A percentile compares a stretch with the other conserved stretches of the same genome.
phyloP scores from a whole-genome alignment of 2,329 filamentous ascomycete genomes.

The Plectosphaerella sp. region DNA sequence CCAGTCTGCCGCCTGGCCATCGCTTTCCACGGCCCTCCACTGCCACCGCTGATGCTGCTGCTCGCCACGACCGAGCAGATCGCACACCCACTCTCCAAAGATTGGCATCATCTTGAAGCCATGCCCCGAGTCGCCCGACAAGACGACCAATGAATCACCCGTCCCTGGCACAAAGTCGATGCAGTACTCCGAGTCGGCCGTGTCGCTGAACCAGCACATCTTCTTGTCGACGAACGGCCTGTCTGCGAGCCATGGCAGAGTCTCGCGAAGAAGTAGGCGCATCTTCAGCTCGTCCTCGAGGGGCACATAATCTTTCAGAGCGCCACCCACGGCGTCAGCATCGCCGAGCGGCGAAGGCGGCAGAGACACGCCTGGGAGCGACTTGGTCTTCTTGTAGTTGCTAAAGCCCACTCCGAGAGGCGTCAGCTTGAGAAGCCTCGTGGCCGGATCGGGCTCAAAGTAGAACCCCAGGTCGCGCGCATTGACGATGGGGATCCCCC shows the following conservation, averaged over 20 bases:
- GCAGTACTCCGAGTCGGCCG: slow-evolving; percentile 54
- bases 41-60: background rate
- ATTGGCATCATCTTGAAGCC: slow-evolving; percentile 61
- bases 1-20: background rate
- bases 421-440: slow-evolving; percentile 55
- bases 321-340: slow-evolving; percentile 9
- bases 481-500: slow-evolving; percentile 57
- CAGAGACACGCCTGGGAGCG: slow-evolving; percentile 27
- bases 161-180: slow-evolving; percentile 53
- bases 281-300: slow-evolving; percentile 47
- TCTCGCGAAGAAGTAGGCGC: slow-evolving; percentile 43
- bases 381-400: slow-evolving; percentile 24
- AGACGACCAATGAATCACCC: slow-evolving; percentile 37
- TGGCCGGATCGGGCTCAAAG: slow-evolving; percentile 59
- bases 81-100: slow-evolving; percentile 49
- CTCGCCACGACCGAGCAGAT: slow-evolving; percentile 29
- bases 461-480: slow-evolving; percentile 60
- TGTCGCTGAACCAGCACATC: slow-evolving; percentile 63
- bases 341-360: slow-evolving; percentile 27
- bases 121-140: slow-evolving; percentile 57
- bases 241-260: slow-evolving; percentile 47
- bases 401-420: slow-evolving; percentile 55
- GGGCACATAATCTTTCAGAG: slow-evolving; percentile 40
- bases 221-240: slow-evolving; percentile 51
- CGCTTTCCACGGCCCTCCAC: background rate